Conservation (phyloP, 148 eudicot genomes). For the Rhododendron griersonianum region DNA sequence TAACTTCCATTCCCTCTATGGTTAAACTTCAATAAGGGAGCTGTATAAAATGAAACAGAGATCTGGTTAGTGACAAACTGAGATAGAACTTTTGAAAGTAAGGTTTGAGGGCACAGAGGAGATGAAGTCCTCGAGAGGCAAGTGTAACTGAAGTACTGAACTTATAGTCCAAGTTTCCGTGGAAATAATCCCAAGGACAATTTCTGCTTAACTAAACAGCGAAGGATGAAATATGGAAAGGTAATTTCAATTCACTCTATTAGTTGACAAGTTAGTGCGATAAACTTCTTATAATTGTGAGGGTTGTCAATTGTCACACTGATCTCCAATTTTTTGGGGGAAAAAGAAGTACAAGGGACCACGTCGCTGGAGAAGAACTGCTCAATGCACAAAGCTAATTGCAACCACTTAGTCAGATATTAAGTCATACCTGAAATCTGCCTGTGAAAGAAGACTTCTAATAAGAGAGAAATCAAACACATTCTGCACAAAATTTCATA, state of each 20-base stretch:
- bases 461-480: conserved; percentile 94
- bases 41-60: background rate
- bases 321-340: background rate
- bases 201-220: background rate
- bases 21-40: background rate
- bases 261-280: background rate
- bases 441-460: conserved; percentile 61
- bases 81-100: background rate
- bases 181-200: background rate
- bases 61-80: background rate
- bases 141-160: background rate
- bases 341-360: background rate
- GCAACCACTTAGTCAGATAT: background rate
- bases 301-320: background rate
- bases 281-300: background rate
- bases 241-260: background rate
- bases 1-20: background rate
- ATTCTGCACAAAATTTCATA: conserved; percentile 44
- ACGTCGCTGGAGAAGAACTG: background rate
- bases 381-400: background rate
- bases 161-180: background rate
- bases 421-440: conserved; percentile 75
- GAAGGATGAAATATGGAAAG: background rate
- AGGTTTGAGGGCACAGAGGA: background rate
- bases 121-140: background rate